phyloP scores from a whole-genome alignment of 768 basidiomycete species.

The Lyophyllum decastes region DNA sequence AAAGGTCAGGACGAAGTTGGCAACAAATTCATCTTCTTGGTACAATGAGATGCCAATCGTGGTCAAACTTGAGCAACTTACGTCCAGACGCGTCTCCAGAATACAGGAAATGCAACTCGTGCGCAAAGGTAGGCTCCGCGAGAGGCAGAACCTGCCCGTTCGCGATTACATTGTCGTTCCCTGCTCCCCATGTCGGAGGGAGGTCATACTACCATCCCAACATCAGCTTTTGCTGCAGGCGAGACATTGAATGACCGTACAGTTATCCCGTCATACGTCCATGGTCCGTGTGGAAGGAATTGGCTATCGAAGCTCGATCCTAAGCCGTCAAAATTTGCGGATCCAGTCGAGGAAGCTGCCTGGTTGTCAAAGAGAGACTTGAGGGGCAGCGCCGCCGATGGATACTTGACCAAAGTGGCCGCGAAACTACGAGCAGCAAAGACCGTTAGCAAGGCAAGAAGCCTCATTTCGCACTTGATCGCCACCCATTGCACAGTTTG shows the following conservation, averaged over 20 bases:
- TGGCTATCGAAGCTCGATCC: constrained; percentile 42
- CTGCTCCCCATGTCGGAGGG: constrained; percentile 40
- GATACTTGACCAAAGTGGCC: constrained; percentile 22
- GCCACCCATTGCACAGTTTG: background rate
- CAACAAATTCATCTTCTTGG: constrained; percentile 27
- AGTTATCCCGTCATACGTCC: constrained; percentile 38
- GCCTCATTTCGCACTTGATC: background rate
- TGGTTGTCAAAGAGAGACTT: constrained; percentile 38
- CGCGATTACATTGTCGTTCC: constrained; percentile 46
- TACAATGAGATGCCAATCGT: background rate
- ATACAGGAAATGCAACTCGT: constrained; percentile 52
- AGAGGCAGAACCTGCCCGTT: constrained; percentile 41
- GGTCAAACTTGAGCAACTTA: constrained; percentile 15
- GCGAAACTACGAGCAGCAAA: background rate
- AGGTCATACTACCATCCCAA: constrained; percentile 38
- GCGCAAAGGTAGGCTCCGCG: constrained; percentile 32
- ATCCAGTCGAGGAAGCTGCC: constrained; percentile 40
- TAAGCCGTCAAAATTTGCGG: constrained; percentile 39
- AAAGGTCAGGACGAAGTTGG: constrained; percentile 37
- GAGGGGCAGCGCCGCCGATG: constrained; percentile 32
- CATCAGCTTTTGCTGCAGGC: background rate
- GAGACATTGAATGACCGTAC: constrained; percentile 19
- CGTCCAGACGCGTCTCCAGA: constrained; percentile 40
- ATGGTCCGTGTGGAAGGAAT: constrained; percentile 39
- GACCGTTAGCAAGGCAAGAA: background rate